Base-by-base conservation (phyloP, 208 protist species). In the Endotrypanum monterogeii region DNA sequence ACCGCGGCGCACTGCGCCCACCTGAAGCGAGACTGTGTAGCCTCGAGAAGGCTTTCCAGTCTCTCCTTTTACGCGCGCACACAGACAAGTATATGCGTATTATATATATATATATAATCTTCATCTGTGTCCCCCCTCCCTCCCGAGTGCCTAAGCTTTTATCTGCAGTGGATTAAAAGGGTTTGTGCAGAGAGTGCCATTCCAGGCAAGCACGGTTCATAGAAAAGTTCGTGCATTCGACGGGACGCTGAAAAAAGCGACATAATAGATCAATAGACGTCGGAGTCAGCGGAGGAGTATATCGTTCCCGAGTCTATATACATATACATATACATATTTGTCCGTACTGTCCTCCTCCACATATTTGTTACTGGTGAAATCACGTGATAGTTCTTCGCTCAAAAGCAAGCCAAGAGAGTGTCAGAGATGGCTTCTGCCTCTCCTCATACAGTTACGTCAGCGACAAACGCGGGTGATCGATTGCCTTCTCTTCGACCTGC, bases 381-480 rank as follows among this genome's bases (percentile, higher is more conserved):
- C 60, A 23, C 14, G 18, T 44, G 14, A 48, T 30, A 65, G 37
- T 16, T 20, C 35, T n/a, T 48, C 32, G 18, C 37, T 14, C 23
- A 4, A 18, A 48, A 23, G 35, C 25, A 44, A n/a, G 32, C 20
- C 37, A 28, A 7, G 12, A 23, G 25, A 4, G 3, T 46, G 20
- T 44, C n/a, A n/a, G 23, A 30, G 12, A 65, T 65, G 58, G 60
- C 60, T n/a, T 65, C 60, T 48, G 60, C 60, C 16, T 44, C 60
- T 18, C n/a, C 37, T 8, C 20, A 3, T 44, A 39, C 32, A 23
- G 23, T 44, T 12, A 20, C 18, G 37, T 20, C 3, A 28, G 60
- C 2, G 39, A 9, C 32, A 48, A 9, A 30, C n/a, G 35, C 16
- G 16, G 37, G n/a, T 25, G 37, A 48, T 18, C 60, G 35, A 46